A percentile compares a stretch with the other conserved stretches of the same genome.
Conservation (phyloP, 306 rosid species). For the Notholithocarpus densiflorus region DNA sequence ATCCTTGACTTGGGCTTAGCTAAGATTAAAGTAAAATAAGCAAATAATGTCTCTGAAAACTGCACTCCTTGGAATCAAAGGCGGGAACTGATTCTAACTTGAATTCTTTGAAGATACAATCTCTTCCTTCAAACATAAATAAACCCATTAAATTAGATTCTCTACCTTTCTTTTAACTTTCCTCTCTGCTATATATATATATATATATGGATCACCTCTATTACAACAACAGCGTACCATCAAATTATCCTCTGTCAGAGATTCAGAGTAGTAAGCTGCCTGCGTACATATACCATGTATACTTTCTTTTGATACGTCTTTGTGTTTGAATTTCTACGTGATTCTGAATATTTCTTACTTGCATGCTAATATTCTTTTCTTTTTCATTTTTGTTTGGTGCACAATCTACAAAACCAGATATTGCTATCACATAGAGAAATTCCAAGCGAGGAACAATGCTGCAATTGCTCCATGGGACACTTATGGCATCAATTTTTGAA, state of each 20-base stretch:
- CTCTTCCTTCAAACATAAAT: conserved; percentile 46
- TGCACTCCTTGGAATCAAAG: conserved; percentile 40
- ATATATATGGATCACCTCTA: not conserved
- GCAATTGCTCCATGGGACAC: conserved; percentile 65
- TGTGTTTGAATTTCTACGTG: not conserved
- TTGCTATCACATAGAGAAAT: not conserved
- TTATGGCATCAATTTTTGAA: conserved; percentile 43
- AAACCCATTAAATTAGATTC: conserved; percentile 14
- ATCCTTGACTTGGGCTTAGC: too few species aligned
- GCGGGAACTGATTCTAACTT: conserved; percentile 49
- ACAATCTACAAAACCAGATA: not conserved
- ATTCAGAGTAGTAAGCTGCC: not conserved
- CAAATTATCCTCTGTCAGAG: not conserved
- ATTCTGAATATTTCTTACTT: not conserved
- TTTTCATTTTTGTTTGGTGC: not conserved
- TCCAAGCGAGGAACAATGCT: conserved; percentile 30
- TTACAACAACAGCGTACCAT: not conserved
- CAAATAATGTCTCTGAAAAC: too few species aligned
- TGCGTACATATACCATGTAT: not conserved
- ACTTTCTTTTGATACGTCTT: not conserved
- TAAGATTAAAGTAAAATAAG: too few species aligned
- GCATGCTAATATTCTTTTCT: not conserved
- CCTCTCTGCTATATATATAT: conserved; percentile 9
- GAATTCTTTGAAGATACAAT: conserved; percentile 26
- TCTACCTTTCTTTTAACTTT: not conserved